Base-by-base conservation (phyloP, 2,329 filamentous ascomycete species). In the Fusarium clavum region DNA sequence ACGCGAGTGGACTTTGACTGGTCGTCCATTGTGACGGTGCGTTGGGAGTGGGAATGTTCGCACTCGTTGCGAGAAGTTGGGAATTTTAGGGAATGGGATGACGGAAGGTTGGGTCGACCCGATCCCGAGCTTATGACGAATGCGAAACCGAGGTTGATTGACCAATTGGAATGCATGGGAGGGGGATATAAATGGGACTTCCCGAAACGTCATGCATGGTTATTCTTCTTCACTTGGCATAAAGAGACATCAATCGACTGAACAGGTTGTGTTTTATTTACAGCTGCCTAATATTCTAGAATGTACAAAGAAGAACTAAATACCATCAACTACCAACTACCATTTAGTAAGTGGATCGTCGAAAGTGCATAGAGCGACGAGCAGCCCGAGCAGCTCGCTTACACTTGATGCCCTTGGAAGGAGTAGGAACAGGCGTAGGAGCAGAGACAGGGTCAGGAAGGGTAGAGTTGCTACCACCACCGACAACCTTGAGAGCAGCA, bases 401-500 rank as follows among this genome's bases (percentile, higher is more conserved):
- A 53, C 25, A 61, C 51, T 69, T 69, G 25, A 29, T 18, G 8
- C 32, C 46, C 20, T 32, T 61, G 7, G 49, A 32, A 20, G 63
- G 55, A 5, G 47, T 61, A 16, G 61, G 9, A 44, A 70, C 51
- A 12, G 66, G 55, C 1, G 66, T 67, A 4, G 66, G 66, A 27
- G 64, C 14, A 8, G 56, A 41, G 1, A 69, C 7, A 3, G 66
- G 61, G 12, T 32, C 61, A 8, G 68, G 55, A n/a, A 27, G 25
- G 11, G 70, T 72, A 20, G 71, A 64, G 52, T 69, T 72, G 14
- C 57, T 46, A 4, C 63, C 57, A 18, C 57, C 57, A 20, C 61
- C 57, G 7, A 53, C 51, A 14, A 64, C 67, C 41, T 62, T 65
- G 57, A 56, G 45, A 25, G 66, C 65, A 0, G 57, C 63, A 48